Evolutionary conservation across 31 red algal genomes (phyloP), one percentile per base, ranked within the genome.

Genomic region (Asparagopsis taxiformis): DNA sequence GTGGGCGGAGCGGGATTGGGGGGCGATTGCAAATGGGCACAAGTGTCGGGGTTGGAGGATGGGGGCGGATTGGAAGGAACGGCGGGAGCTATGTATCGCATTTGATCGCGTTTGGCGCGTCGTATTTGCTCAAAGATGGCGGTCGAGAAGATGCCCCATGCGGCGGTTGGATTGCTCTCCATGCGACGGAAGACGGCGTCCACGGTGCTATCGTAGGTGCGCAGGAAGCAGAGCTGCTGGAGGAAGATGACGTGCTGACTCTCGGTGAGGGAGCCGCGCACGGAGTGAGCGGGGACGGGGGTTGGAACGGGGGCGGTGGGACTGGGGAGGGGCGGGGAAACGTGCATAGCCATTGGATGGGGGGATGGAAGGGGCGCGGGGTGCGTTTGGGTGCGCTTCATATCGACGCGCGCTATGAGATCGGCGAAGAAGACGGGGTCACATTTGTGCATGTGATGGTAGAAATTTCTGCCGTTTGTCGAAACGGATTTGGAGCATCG

Each of bases 391-490:
- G n/a, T n/a, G n/a, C n/a, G n/a, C n/a, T n/a, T n/a, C n/a, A n/a
- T n/a, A n/a, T 78, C 74, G 13, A 63, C 41, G 31, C 55, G 50
- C 17, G 78, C 64, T 10, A 82, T 55, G 41, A 24, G 55, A 7
- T 82, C 63, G 22, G 78, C 78, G 56, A 75, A 87, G 72, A 87
- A 87, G 29, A 77, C 34, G 32, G 39, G 82, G 71, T 87, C 82
- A 51, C 82, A 87, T 53, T 76, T 75, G 21, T 74, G 60, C 82
- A 87, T 87, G 62, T 87, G 82, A 44, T 87, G 72, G 59, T 68
- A 67, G 54, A 68, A 87, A 50, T 87, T 87, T 59, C 82, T 70
- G 9, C 82, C 82, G 38, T 87, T 87, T 39, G 70, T 87, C 59
- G 71, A 77, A 26, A 87, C 82, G 51, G 56, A 44, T 25, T 28